Conservation (phyloP, 306 rosid genomes). For the Oxytropis ochrocephala region DNA sequence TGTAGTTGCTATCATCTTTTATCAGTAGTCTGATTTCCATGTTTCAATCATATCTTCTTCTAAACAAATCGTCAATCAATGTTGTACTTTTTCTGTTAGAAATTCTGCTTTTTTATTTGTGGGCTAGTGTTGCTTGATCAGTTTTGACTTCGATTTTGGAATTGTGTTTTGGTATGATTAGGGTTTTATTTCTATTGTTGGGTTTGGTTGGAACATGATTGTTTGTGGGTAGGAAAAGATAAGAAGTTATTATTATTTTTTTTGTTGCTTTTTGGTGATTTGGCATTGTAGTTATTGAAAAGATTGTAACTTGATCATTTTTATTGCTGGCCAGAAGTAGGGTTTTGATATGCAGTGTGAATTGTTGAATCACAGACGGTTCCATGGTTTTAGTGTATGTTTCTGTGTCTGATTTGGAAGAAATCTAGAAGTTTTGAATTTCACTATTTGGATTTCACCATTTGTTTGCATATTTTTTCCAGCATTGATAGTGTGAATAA, state of each 20-base stretch:
- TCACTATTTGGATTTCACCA: neutral
- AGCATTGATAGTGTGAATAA: neutral
- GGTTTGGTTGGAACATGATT: constrained; percentile 22
- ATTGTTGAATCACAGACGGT: neutral
- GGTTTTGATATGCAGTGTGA: neutral
- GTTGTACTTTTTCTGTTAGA: neutral
- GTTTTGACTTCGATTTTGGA: constrained; percentile 22
- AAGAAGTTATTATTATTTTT: neutral
- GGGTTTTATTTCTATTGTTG: neutral
- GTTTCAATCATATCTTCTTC: too few species aligned
- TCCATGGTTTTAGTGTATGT: neutral
- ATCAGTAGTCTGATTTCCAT: too few species aligned
- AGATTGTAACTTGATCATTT: neutral
- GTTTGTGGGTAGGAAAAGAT: neutral
- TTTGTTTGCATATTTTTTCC: neutral
- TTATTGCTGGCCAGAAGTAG: constrained; percentile 15
- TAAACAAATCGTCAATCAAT: too few species aligned
- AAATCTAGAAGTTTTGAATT: constrained; percentile 7
- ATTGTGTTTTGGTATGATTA: neutral
- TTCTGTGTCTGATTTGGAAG: neutral
- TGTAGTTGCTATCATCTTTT: too few species aligned
- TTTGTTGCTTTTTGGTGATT: neutral
- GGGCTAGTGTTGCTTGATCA: neutral
- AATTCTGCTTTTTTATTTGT: neutral
- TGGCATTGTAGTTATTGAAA: neutral